Base-by-base conservation (phyloP, 2,329 filamentous ascomycete species). In the Cladosporium sp. region DNA sequence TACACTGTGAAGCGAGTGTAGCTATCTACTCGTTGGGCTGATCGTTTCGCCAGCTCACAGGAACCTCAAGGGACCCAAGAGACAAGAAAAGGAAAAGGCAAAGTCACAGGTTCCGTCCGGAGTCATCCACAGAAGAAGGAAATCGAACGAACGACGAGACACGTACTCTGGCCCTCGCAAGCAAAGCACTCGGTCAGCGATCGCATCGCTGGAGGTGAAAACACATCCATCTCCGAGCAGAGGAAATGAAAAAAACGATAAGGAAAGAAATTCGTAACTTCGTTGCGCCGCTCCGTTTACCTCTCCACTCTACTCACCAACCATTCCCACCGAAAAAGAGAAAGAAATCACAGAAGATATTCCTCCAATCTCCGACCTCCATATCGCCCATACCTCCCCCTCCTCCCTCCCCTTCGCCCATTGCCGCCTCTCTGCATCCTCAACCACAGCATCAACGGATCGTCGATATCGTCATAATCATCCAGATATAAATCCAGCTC, bases 381-480 rank as follows among this genome's bases (percentile, higher is more conserved):
- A 17, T 38, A 56, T 40, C 39, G 7, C 3, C 52, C 28, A 37
- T 22, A 37, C 30, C 54, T 39, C 15, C 42, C 42, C 19, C 54
- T 39, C 20, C 52, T 14, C 7, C 52, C 25, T 17, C 36, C 20
- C 39, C 40, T 25, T 3, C 54, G 14, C 11, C 49, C 34, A n/a
- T 19, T 12, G 11, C 49, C 34, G 11, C 47, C 28, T 12, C 40
- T 12, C 52, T 30, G 22, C 42, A 39, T 38, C 5, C 42, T 38
- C 54, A 56, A 28, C 11, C 36, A 39, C n/a, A 30, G 7, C 42
- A 56, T 14, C 15, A 56, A 15, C 42, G 54, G 54, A 17, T 56
- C 54, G 15, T 56, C 42, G 5, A 49, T 49, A 3, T 56, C 34
- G 19, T 47, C 54, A 42, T 49, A 39, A 19, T 56, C 54, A n/a